phyloP scores from a whole-genome alignment of 345 rosid genomes.

The Reutealis trisperma region DNA sequence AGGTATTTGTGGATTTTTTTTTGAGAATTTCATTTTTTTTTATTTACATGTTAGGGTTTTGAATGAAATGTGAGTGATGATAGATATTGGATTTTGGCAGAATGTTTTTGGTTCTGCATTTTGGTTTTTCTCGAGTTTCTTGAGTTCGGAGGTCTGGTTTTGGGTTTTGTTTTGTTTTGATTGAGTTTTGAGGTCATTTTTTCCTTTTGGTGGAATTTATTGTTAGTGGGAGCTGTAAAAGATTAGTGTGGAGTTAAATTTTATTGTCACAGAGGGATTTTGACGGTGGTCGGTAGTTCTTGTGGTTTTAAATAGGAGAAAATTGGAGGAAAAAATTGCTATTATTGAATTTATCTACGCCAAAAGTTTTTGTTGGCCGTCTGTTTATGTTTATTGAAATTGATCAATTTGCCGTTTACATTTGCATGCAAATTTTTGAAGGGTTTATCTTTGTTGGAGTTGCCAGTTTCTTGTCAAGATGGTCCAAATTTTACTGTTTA shows the following conservation, averaged over 20 bases:
- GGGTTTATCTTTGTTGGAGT: neutral
- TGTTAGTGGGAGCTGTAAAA: no score
- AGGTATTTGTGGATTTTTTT: neutral
- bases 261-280: neutral
- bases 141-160: neutral
- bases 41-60: neutral
- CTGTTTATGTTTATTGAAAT: no score
- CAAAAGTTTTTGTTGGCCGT: no score
- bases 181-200: neutral
- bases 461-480: neutral
- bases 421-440: no score
- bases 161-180: neutral
- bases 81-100: neutral
- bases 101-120: neutral
- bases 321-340: no score
- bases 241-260: neutral
- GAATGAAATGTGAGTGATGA: neutral
- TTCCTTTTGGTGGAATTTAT: neutral
- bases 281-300: neutral
- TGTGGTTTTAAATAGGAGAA: neutral
- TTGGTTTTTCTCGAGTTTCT: neutral
- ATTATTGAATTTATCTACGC: no score
- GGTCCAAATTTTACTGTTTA: neutral
- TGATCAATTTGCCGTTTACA: no score
- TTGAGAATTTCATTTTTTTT: neutral